Base-by-base conservation (phyloP, 371 early-diverging fungal genomes). In the Mortierella sp. region DNA sequence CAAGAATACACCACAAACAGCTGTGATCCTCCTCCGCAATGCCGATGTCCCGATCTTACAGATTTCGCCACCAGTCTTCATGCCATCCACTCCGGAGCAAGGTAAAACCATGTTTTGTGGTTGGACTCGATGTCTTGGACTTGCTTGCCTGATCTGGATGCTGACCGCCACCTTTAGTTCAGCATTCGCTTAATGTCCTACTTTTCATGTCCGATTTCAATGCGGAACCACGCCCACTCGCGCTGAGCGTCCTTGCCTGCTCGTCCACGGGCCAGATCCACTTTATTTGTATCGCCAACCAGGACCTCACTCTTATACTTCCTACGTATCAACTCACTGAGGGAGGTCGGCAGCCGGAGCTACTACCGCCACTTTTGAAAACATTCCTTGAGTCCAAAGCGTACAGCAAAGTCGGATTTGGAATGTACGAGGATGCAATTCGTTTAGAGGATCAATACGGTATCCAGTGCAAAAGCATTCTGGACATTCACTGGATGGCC, bases 161-260 rank as follows among this genome's bases (percentile, higher is more conserved):
- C 55, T 57, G 37, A 29, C 29, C 16, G 14, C 46, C 50, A 9
- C 6, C 0, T 2, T 43, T 59, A 79, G 80, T 73, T 12, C 80
- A 73, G 51, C 80, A 79, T 48, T 57, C 80, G 6, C 80, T 79
- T 23, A 79, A 79, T 43, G 66, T 68, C 18, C 43, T 79, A 18
- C 44, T 79, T 21, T 79, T 79, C 58, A 79, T 79, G 80, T 79
- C 80, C 15, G 80, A 79, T 26, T 79, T 79, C 70, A 79, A 79
- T 46, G 70, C 30, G 18, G 80, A 79, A 26, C 80, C 80, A 7
- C 56, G 68, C n/a, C 80, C 80, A 14, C 63, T 79, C 2, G 80
- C 74, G 7, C 44, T 70, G 19, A 79, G 73, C 28, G 70, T 53
- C 12, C 60, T 79, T 18, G 70, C 80, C n/a, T 79, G 80, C 45